A percentile compares a stretch with the other conserved stretches of the same genome.
phyloP scores from a whole-genome alignment of 2,329 filamentous ascomycete species.

The Tolypocladium tropicale region DNA sequence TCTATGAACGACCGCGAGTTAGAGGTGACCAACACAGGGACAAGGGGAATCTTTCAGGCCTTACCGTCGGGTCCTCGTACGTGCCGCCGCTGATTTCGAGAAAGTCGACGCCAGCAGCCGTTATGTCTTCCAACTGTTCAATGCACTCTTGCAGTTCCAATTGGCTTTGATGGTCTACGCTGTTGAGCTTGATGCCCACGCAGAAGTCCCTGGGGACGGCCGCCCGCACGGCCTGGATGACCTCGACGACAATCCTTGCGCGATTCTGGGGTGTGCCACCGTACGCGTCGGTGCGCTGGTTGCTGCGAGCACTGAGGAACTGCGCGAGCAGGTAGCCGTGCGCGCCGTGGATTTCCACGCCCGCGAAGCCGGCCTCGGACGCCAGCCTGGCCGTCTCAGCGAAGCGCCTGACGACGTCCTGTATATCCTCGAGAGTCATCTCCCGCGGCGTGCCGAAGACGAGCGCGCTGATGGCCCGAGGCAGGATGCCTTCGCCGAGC shows the following conservation, averaged over 20 bases:
- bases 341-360: slow-evolving; percentile 34
- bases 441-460: slow-evolving; percentile 44
- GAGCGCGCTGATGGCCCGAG: slow-evolving; percentile 19
- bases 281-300: slow-evolving; percentile 43
- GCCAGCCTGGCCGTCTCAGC: slow-evolving; percentile 38
- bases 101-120: slow-evolving; percentile 47
- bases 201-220: slow-evolving; percentile 30
- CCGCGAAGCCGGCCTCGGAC: slow-evolving; percentile 34
- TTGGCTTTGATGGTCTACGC: slow-evolving; percentile 41
- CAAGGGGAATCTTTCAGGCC: neutral
- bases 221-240: slow-evolving; percentile 31
- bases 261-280: slow-evolving; percentile 40
- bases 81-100: slow-evolving; percentile 57
- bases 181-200: slow-evolving; percentile 46
- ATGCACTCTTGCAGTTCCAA: slow-evolving; percentile 40
- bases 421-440: slow-evolving; percentile 44
- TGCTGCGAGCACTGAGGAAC: slow-evolving; percentile 41
- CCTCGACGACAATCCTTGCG: slow-evolving; percentile 38
- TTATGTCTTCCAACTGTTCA: slow-evolving; percentile 44
- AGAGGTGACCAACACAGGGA: too few species aligned
- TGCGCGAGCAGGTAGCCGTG: slow-evolving; percentile 50
- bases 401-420: slow-evolving; percentile 40
- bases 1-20: neutral
- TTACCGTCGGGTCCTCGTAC: slow-evolving; percentile 41
- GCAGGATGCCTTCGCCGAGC: slow-evolving; percentile 27